Evolutionary conservation across 805 yeast genomes (phyloP).

Genomic region (Clavispora carvajalis): DNA sequence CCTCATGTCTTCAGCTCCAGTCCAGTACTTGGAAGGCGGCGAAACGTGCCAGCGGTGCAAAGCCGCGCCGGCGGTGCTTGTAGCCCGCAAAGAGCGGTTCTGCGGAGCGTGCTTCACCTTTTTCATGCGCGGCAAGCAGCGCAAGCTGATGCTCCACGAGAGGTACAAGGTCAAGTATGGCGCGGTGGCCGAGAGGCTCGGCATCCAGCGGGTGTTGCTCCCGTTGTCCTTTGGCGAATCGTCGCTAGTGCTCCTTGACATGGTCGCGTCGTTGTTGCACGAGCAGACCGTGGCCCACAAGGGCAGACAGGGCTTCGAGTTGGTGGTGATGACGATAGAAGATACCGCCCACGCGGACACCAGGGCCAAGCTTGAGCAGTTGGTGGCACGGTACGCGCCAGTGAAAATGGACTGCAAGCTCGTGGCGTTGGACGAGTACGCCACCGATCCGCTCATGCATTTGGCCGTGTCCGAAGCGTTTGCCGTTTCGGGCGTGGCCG

Average conservation of each 20-base stretch:
- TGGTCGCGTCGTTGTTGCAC: slow-evolving; percentile 51
- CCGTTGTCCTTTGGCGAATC: slow-evolving; percentile 65
- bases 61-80: slow-evolving; percentile 33
- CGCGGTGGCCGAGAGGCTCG: slow-evolving; percentile 26
- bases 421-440: slow-evolving; percentile 38
- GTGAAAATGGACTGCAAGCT: slow-evolving; percentile 32
- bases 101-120: slow-evolving; percentile 65
- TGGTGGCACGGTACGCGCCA: slow-evolving; percentile 16
- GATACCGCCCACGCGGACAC: slow-evolving; percentile 3
- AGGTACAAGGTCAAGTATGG: slow-evolving; percentile 68
- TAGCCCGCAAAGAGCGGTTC: slow-evolving; percentile 59
- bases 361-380: slow-evolving; percentile 10
- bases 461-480: slow-evolving; percentile 11
- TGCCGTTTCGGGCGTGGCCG: slow-evolving; percentile 2
- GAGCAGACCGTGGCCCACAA: slow-evolving; percentile 61
- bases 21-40: slow-evolving; percentile 7
- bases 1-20: slow-evolving; percentile 13
- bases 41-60: slow-evolving; percentile 48
- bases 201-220: slow-evolving; percentile 44
- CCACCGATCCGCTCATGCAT: slow-evolving; percentile 20
- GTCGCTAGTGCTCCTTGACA: slow-evolving; percentile 65
- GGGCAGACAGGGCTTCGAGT: slow-evolving; percentile 63
- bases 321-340: slow-evolving; percentile 48
- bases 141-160: slow-evolving; percentile 71
- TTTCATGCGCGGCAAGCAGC: slow-evolving; percentile 73